Evolutionary conservation across 495 filamentous ascomycete species (phyloP).

Genomic region (Penicillium steckii): DNA sequence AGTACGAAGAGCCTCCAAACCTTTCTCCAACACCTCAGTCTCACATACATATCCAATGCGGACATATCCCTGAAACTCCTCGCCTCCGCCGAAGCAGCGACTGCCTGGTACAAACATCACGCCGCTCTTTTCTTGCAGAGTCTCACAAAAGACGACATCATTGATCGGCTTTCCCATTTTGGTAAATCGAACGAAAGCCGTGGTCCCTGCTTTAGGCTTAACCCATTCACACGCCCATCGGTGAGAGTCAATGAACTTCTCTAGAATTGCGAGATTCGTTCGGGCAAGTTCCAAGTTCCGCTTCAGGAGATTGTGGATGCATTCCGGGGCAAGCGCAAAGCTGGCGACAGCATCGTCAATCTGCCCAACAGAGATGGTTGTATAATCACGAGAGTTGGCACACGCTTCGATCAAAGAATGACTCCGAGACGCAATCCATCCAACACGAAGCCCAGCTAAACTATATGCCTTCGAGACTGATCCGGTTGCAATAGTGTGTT

Average conservation of each 20-base stretch:
- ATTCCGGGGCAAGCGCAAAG: constrained; percentile 63
- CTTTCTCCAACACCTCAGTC: constrained; percentile 67
- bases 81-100: constrained; percentile 67
- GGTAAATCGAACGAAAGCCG: constrained; percentile 72
- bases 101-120: constrained; percentile 81
- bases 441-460: constrained; percentile 76
- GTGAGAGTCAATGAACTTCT: constrained; percentile 65
- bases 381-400: constrained; percentile 72
- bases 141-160: constrained; percentile 69
- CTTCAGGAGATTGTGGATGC: constrained; percentile 63
- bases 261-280: constrained; percentile 66
- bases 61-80: constrained; percentile 76
- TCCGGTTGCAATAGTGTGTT: constrained; percentile 69
- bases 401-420: constrained; percentile 61
- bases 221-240: constrained; percentile 66
- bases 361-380: constrained; percentile 80
- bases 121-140: constrained; percentile 65
- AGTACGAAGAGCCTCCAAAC: constrained; percentile 55
- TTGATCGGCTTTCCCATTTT: constrained; percentile 65
- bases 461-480: constrained; percentile 88
- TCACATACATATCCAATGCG: constrained; percentile 77
- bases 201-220: constrained; percentile 80
- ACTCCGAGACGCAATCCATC: constrained; percentile 77
- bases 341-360: constrained; percentile 78
- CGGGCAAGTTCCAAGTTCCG: constrained; percentile 72